Conservation (phyloP, 116 monocot species). For the Dioscorea cayenensis region DNA sequence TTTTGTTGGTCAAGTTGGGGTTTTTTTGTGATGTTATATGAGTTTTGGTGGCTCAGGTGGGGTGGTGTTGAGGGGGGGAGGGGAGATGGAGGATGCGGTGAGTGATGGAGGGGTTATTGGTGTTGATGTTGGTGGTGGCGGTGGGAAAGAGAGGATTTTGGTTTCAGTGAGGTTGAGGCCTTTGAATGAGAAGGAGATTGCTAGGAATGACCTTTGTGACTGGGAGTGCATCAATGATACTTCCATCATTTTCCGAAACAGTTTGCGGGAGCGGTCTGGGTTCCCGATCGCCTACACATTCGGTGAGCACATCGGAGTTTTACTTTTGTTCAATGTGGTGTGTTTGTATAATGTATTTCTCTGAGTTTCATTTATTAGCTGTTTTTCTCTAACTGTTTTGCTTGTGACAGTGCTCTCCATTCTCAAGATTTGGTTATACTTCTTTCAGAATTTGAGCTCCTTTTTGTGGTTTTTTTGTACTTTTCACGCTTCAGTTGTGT, state of each 20-base stretch:
- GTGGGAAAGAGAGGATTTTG: conserved; percentile 63
- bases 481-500: too few relatives aligned
- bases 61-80: conserved; percentile 34
- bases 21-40: too few relatives aligned
- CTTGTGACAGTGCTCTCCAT: too few relatives aligned
- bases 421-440: too few relatives aligned
- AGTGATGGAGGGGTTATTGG: conserved; percentile 9
- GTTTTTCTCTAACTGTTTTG: too few relatives aligned
- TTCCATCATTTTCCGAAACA: conserved; percentile 68
- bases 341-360: too few relatives aligned
- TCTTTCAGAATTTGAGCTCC: too few relatives aligned
- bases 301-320: conserved; percentile 39
- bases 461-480: too few relatives aligned
- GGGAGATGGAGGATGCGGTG: conserved; percentile 45
- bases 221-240: conserved; percentile 93
- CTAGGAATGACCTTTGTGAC: conserved; percentile 56
- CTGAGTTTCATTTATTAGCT: too few relatives aligned
- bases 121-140: conserved; percentile 1
- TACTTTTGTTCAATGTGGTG: too few relatives aligned
- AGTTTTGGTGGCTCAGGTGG: too few relatives aligned
- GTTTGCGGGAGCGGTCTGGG: conserved; percentile 55
- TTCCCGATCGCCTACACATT: conserved; percentile 62
- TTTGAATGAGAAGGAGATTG: conserved; percentile 65
- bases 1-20: too few relatives aligned
- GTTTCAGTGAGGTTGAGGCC: conserved; percentile 98